phyloP scores from a whole-genome alignment of 179 eudicot genomes.

The Silene vulgaris region DNA sequence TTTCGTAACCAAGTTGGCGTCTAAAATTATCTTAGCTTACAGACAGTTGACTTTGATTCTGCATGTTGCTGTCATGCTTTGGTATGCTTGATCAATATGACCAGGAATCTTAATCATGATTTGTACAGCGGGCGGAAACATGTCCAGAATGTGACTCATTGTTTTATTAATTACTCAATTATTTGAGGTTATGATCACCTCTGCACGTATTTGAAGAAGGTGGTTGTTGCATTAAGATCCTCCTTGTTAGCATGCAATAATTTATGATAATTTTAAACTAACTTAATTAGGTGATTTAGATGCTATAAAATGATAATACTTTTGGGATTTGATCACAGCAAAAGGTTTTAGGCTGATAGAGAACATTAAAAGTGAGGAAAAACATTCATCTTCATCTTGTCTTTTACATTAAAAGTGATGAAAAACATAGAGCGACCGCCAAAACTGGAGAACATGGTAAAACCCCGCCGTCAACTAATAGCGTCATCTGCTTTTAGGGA shows the following conservation, averaged over 20 bases:
- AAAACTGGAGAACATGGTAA: background rate
- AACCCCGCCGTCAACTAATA: conserved; percentile 1
- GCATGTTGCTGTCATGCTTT: conserved; percentile 8
- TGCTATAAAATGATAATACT: background rate
- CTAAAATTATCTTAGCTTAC: background rate
- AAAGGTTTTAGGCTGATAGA: background rate
- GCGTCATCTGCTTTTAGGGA: conserved; percentile 1
- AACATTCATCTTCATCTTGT: too few relatives aligned
- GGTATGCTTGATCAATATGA: background rate
- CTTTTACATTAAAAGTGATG: too few relatives aligned
- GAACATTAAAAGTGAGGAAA: background rate
- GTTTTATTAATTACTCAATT: background rate
- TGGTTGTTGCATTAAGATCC: background rate
- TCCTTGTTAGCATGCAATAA: background rate
- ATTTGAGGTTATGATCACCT: background rate
- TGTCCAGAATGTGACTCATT: background rate
- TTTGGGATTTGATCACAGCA: background rate
- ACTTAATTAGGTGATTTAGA: background rate
- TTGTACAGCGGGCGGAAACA: background rate
- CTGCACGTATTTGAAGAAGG: conserved; percentile 3
- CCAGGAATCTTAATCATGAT: background rate
- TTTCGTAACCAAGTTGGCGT: background rate
- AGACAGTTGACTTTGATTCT: conserved; percentile 11
- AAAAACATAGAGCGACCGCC: too few relatives aligned
- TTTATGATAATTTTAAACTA: background rate